Percentiles rank a stretch among this genome's conserved stretches.
Conservation (phyloP, 148 eudicot genomes). For the Vaccinium myrtillus region DNA sequence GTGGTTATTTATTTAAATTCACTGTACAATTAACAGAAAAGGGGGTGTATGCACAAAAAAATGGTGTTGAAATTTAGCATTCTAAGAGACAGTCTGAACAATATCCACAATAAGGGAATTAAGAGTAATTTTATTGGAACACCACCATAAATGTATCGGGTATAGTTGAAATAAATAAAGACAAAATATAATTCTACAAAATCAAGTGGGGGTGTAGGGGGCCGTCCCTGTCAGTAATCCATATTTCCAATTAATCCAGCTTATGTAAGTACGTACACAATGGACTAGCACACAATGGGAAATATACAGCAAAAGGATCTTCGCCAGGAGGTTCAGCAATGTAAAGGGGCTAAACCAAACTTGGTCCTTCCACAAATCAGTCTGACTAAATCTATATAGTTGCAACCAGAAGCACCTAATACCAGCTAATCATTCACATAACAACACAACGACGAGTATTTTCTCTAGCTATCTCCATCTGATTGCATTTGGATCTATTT, state of each 20-base stretch:
- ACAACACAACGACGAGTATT: not conserved
- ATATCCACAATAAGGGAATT: too few relatives aligned
- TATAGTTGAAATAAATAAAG: too few relatives aligned
- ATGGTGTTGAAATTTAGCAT: too few relatives aligned
- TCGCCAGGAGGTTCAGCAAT: not conserved
- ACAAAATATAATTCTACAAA: too few relatives aligned
- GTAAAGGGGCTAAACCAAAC: not conserved
- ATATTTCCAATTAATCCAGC: not conserved
- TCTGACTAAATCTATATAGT: not conserved
- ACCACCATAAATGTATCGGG: too few relatives aligned
- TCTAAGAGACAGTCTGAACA: too few relatives aligned
- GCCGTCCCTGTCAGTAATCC: not conserved
- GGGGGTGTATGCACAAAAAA: too few relatives aligned
- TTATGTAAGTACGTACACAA: not conserved
- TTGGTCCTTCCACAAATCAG: not conserved
- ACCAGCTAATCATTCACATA: not conserved
- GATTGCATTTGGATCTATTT: not conserved
- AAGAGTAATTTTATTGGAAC: too few relatives aligned
- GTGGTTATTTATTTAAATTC: too few relatives aligned
- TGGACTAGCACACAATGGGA: not conserved
- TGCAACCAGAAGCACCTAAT: not conserved
- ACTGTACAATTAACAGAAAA: too few relatives aligned
- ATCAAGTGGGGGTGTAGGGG: too few relatives aligned
- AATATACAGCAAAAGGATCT: not conserved
- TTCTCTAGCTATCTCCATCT: conserved; percentile 2